These are phyloP conservation scores for Penicillium expansum DNA, from an alignment of 2,329 filamentous ascomycete genomes.

Conservation along the genomic window DNA sequence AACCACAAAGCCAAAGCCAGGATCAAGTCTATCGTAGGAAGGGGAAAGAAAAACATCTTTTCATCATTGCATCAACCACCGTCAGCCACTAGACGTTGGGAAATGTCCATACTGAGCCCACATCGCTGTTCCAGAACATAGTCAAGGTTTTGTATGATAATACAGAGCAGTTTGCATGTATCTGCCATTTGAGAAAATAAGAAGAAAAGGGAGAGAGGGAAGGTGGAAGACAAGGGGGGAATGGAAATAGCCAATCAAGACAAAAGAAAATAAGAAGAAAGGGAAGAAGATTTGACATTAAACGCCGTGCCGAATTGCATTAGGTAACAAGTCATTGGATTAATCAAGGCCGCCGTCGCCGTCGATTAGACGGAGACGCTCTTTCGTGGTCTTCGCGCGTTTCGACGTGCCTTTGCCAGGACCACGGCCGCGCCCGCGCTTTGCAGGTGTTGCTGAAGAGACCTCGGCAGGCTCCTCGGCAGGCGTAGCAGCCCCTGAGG, in stretches of 20 bases:
- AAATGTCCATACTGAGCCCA: slow-evolving; percentile 2
- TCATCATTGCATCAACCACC: not conserved
- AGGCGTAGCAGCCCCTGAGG: slow-evolving; percentile 82
- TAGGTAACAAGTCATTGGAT: slow-evolving; percentile 14
- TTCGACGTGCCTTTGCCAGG: slow-evolving; percentile 56
- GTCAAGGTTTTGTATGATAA: slow-evolving; percentile 23
- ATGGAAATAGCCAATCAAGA: slow-evolving; percentile 1
- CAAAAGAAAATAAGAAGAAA: not conserved
- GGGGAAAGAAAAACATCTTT: not conserved
- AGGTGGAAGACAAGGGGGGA: slow-evolving; percentile 1
- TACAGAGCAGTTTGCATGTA: slow-evolving; percentile 21
- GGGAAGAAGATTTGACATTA: slow-evolving; percentile 1
- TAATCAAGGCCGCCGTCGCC: slow-evolving; percentile 41
- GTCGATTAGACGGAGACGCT: slow-evolving; percentile 46
- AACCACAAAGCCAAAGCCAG: not conserved
- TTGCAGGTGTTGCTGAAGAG: slow-evolving; percentile 42
- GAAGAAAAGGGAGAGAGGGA: slow-evolving; percentile 7
- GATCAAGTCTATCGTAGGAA: not conserved
- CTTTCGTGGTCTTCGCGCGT: slow-evolving; percentile 60
- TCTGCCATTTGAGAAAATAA: slow-evolving; percentile 15
- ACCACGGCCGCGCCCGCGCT: slow-evolving; percentile 58
- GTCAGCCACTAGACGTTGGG: not conserved
- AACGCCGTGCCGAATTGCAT: slow-evolving; percentile 21
- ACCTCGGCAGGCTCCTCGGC: slow-evolving; percentile 54
- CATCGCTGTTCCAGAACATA: slow-evolving; percentile 1